Percentiles rank a stretch among this genome's conserved stretches.
phyloP scores from a whole-genome alignment of 306 rosid genomes.

The Vicia faba region DNA sequence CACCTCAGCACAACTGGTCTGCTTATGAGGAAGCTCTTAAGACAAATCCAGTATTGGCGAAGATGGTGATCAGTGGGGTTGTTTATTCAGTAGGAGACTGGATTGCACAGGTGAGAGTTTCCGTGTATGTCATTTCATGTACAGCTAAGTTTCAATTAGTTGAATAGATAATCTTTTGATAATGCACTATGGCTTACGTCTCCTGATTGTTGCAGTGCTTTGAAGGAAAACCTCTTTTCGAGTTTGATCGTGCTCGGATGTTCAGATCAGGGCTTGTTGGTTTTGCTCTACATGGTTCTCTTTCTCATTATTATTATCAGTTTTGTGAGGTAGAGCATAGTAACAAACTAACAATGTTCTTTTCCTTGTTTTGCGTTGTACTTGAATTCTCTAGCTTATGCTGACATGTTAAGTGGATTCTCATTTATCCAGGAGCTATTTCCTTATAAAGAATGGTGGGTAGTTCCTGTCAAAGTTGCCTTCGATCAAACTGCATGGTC shows the following conservation, averaged over 20 bases:
- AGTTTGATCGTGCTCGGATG: conserved; percentile 89
- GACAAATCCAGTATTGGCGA: conserved; percentile 90
- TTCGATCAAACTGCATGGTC: conserved; percentile 94
- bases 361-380: conserved; percentile 19
- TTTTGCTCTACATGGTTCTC: conserved; percentile 95
- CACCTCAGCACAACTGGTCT: conserved; percentile 91
- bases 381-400: conserved; percentile 26
- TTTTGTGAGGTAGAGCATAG: conserved; percentile 74
- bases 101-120: conserved; percentile 85
- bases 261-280: conserved; percentile 95
- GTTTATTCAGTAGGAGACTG: conserved; percentile 95
- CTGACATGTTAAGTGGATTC: conserved; percentile 29
- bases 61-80: conserved; percentile 96
- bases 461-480: conserved; percentile 87
- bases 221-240: conserved; percentile 92
- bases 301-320: conserved; percentile 92
- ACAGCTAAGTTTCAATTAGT: conserved; percentile 15
- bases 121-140: neutral
- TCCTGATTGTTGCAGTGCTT: conserved; percentile 66
- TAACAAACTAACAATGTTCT: neutral
- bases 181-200: neutral
- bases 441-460: conserved; percentile 98
- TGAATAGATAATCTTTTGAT: neutral
- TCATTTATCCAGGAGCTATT: conserved; percentile 65
- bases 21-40: conserved; percentile 98